Conservation (phyloP, 192 early-diverging fungal species). For the Backusella tarrabulga region DNA sequence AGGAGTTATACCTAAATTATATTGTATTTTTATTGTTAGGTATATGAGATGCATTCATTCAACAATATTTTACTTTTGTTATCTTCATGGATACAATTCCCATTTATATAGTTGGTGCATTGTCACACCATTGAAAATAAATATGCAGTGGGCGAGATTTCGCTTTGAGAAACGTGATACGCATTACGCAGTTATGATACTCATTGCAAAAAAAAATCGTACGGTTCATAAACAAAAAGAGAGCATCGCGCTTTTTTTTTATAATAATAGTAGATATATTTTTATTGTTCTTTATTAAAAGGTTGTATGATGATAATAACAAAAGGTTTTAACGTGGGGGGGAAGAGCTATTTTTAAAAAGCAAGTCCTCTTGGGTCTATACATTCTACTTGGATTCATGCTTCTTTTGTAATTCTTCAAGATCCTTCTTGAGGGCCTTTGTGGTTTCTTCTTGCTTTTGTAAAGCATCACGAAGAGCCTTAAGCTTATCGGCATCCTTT, state of each 20-base stretch:
- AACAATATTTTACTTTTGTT: too few relatives aligned
- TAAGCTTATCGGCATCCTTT: conserved; percentile 39
- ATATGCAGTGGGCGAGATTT: not conserved
- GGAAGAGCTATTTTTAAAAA: not conserved
- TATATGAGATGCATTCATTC: too few relatives aligned
- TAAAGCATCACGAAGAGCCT: conserved; percentile 32
- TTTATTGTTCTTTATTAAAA: not conserved
- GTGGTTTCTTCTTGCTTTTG: conserved; percentile 33
- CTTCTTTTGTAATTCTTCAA: conserved; percentile 29
- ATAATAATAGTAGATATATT: not conserved
- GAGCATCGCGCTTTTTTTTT: not conserved
- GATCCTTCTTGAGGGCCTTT: conserved; percentile 24
- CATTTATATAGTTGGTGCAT: not conserved
- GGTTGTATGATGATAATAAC: not conserved
- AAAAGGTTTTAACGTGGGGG: not conserved
- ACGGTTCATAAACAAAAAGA: not conserved
- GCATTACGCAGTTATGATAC: not conserved
- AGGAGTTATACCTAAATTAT: not conserved
- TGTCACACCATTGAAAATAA: not conserved
- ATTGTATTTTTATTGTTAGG: too few relatives aligned
- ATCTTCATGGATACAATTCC: too few relatives aligned
- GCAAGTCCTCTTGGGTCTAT: not conserved
- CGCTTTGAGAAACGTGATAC: not conserved
- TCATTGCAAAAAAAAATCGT: not conserved
- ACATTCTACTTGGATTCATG: conserved; percentile 9